phyloP scores from a whole-genome alignment of 306 rosid species.

The Lathyrus sativus region DNA sequence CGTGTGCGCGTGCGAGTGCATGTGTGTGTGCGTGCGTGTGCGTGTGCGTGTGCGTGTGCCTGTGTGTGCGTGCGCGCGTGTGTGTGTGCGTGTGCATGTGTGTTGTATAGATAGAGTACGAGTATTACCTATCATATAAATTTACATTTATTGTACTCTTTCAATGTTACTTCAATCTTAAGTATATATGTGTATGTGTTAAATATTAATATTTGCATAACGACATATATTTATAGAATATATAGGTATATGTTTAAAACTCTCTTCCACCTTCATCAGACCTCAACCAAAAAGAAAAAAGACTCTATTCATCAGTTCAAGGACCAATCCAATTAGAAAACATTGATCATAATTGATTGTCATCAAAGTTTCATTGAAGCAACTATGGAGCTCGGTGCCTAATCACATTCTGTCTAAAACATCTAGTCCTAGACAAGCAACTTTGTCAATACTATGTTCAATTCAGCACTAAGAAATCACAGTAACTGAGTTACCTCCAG shows the following conservation, averaged over 20 bases:
- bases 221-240: background rate
- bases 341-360: conserved; percentile 20
- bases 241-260: background rate
- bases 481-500: conserved; percentile 77
- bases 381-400: conserved; percentile 28
- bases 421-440: conserved; percentile 33
- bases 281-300: conserved; percentile 8
- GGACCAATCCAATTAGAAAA: background rate
- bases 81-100: no score
- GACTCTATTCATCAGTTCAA: conserved; percentile 6
- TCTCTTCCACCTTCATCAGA: conserved; percentile 4
- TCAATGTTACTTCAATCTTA: background rate
- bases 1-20: no score
- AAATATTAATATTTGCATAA: conserved; percentile 6
- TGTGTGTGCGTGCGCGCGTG: no score
- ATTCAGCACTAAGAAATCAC: conserved; percentile 27
- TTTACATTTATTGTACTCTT: background rate
- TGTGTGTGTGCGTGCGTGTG: no score
- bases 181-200: background rate
- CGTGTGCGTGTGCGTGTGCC: no score
- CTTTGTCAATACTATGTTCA: conserved; percentile 19
- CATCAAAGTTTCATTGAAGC: conserved; percentile 24
- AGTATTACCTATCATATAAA: conserved; percentile 3
- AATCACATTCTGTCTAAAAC: conserved; percentile 32
- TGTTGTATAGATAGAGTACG: no score